These are phyloP conservation scores for Noccaea caerulescens DNA, from an alignment of 345 rosid genomes.

Conservation along the genomic window DNA sequence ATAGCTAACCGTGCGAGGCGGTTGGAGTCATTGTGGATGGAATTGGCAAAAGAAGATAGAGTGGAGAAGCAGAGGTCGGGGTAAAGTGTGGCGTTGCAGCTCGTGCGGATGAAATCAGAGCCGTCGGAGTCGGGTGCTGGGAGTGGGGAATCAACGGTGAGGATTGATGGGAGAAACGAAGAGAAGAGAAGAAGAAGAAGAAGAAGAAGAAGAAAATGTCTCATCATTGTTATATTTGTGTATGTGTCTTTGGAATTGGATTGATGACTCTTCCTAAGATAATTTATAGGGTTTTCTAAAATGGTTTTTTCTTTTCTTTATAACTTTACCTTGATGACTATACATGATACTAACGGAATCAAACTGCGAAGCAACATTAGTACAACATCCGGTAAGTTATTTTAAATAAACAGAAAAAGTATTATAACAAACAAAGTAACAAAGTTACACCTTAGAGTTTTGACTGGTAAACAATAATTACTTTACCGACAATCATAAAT, in stretches of 20 bases:
- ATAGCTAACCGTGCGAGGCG: constrained; percentile 67
- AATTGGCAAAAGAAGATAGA: constrained; percentile 58
- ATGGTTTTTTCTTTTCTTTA: neutral
- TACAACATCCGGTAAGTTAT: too few relatives aligned
- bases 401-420: too few relatives aligned
- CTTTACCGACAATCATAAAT: too few relatives aligned
- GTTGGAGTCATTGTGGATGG: constrained; percentile 54
- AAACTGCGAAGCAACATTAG: too few relatives aligned
- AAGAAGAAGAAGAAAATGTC: neutral
- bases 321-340: too few relatives aligned
- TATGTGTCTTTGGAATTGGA: constrained; percentile 16
- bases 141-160: constrained; percentile 37
- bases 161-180: constrained; percentile 36
- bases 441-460: too few relatives aligned
- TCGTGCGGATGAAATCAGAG: constrained; percentile 65
- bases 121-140: constrained; percentile 26
- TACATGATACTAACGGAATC: too few relatives aligned
- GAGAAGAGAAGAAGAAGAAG: constrained; percentile 30
- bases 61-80: constrained; percentile 75
- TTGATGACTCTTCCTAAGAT: neutral
- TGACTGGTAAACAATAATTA: too few relatives aligned
- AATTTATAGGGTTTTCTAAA: constrained; percentile 16
- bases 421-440: too few relatives aligned
- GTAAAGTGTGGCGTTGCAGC: constrained; percentile 71
- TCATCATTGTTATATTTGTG: constrained; percentile 19